Conservation (phyloP, 163 green algal species). For the Chlamydomonas reinhardtii region DNA sequence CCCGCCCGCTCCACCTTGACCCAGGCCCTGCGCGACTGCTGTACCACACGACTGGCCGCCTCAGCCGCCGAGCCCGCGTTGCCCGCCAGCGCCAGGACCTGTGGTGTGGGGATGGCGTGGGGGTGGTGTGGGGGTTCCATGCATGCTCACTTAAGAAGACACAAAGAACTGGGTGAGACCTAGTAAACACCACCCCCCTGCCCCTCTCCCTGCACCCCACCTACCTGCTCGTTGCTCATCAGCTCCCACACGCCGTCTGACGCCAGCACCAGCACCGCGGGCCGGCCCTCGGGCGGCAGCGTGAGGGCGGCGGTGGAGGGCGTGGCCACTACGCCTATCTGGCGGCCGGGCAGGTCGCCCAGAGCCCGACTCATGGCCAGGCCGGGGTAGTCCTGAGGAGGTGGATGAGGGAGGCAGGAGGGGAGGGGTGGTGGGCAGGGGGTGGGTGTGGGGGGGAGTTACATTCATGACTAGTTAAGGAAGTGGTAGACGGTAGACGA, state of each 20-base stretch:
- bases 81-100: neutral
- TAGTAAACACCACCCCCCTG: too few species aligned
- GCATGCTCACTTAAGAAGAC: too few species aligned
- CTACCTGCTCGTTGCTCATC: slow-evolving; percentile 58
- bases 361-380: slow-evolving; percentile 89
- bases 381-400: slow-evolving; percentile 67
- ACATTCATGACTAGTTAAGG: too few species aligned
- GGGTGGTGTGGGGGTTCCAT: too few species aligned
- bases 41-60: slow-evolving; percentile 43
- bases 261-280: slow-evolving; percentile 57
- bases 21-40: slow-evolving; percentile 49
- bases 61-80: neutral
- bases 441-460: slow-evolving; percentile 21
- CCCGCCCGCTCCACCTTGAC: neutral
- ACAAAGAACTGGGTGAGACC: too few species aligned
- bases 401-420: neutral
- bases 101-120: neutral
- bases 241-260: slow-evolving; percentile 68
- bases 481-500: too few species aligned
- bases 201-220: neutral
- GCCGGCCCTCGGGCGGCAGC: slow-evolving; percentile 10
- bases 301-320: slow-evolving; percentile 50
- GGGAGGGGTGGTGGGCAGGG: neutral
- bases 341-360: slow-evolving; percentile 81
- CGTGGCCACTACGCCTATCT: slow-evolving; percentile 75